Conservation (phyloP, 1,284 basidiomycete species). For the Ustilago crameri region DNA sequence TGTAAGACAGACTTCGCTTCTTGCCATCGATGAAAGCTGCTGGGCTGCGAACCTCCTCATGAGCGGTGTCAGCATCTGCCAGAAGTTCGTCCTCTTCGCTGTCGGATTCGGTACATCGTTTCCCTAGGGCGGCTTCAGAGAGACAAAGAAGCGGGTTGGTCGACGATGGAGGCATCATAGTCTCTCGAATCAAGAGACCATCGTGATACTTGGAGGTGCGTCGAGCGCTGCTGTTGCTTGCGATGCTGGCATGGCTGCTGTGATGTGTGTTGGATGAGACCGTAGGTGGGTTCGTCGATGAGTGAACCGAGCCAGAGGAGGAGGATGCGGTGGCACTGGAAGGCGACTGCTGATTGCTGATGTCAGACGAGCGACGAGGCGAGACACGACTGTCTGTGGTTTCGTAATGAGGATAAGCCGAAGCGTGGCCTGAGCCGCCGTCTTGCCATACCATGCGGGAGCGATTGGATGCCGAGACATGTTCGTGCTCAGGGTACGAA, state of each 20-base stretch:
- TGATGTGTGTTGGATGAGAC: conserved; percentile 20
- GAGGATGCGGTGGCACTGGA: conserved; percentile 26
- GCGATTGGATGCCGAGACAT: conserved; percentile 6
- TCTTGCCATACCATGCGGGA: conserved; percentile 23
- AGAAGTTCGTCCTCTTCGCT: conserved; percentile 43
- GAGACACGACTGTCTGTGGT: conserved; percentile 3
- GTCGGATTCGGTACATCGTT: conserved; percentile 45
- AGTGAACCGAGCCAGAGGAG: conserved; percentile 22
- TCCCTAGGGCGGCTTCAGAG: conserved; percentile 47
- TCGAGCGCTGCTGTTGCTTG: conserved; percentile 27
- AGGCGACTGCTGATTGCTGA: conserved; percentile 41
- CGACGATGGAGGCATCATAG: conserved; percentile 44
- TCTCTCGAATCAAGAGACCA: conserved; percentile 46
- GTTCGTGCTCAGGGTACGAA: conserved; percentile 3
- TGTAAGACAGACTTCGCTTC: conserved; percentile 23
- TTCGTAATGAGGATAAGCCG: conserved; percentile 6
- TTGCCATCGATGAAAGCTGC: conserved; percentile 6
- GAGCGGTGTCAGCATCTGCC: conserved; percentile 5
- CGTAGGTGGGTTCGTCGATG: conserved; percentile 25
- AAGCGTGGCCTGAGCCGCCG: not conserved
- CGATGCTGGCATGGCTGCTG: conserved; percentile 17
- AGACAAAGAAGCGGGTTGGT: conserved; percentile 50
- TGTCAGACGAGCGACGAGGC: conserved; percentile 36
- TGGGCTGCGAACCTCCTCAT: conserved; percentile 17
- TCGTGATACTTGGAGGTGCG: conserved; percentile 50